Evolutionary conservation across 345 rosid species (phyloP), one percentile per base, ranked within the genome.

Genomic region (Lumnitzera littorea): DNA sequence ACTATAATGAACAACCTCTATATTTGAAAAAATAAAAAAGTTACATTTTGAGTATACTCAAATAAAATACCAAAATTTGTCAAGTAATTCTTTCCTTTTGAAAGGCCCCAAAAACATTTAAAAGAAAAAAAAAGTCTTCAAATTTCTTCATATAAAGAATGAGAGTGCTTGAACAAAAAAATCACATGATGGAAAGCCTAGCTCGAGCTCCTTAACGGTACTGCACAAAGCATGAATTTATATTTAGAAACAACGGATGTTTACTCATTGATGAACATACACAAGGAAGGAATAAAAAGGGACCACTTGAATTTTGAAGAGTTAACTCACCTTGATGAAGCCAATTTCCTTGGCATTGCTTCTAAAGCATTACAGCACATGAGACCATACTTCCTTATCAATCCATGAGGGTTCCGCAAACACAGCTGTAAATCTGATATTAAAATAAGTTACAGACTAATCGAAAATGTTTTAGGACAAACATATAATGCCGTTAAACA

Each of bases 281-380:
- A 27, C 5, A 27, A 27, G 31, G 31, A 27, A 27, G 31, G 4
- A 27, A 27, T 27, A 5, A 27, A 27, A 27, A 5, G 31, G 5
- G 4, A 27, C 2, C 25, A 31, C 16, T 13, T 4, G 13, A 50
- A 60, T 15, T 17, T 13, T 12, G 17, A 23, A 54, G 17, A 27
- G 31, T 2, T 27, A 27, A 27, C 14, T 55, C 60, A 82, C 84
- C 87, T 82, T 79, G 15, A 82, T 79, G 80, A 82, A 82, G 23
- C 84, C 87, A 51, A 57, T 64, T 52, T 65, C 75, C 73, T 75
- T 71, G 56, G 79, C 76, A 13, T 75, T 75, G 73, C 79, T 71
- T 5, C 70, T 67, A 70, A 75, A 75, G 63, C 76, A 71, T 55
- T 75, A 72, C 79, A 75, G 58, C 79, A 75, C 73, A 71, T 75